These are phyloP conservation scores for Xerocomellus chrysenteron DNA, from an alignment of 768 basidiomycete species.

Conservation along the genomic window DNA sequence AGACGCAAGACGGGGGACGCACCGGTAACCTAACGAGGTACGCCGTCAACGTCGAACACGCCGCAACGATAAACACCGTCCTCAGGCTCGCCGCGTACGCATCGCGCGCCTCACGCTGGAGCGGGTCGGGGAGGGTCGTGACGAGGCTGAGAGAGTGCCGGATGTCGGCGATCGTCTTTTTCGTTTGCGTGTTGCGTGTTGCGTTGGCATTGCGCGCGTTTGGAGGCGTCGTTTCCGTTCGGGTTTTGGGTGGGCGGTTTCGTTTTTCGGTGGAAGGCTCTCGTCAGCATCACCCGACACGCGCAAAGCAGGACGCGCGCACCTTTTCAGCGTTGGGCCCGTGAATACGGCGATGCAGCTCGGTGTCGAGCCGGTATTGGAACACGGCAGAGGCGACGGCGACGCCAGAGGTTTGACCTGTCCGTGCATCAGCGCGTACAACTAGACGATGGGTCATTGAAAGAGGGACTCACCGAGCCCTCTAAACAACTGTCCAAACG, in stretches of 20 bases:
- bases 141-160: constrained; percentile 20
- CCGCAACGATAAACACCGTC: constrained; percentile 18
- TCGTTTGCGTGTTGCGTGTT: too few relatives aligned
- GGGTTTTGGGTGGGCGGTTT: too few relatives aligned
- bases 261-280: too few relatives aligned
- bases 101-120: constrained; percentile 15
- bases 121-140: constrained; percentile 4
- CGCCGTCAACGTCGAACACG: constrained; percentile 10
- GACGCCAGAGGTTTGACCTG: constrained; percentile 24
- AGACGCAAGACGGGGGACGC: background rate
- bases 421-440: too few relatives aligned
- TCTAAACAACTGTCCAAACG: constrained; percentile 24
- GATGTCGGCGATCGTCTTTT: constrained; percentile 14
- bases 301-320: background rate
- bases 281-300: background rate
- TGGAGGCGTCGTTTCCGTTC: too few relatives aligned
- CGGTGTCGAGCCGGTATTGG: constrained; percentile 15
- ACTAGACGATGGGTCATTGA: too few relatives aligned
- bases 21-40: constrained; percentile 17
- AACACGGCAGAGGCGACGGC: constrained; percentile 24
- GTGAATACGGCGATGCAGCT: constrained; percentile 17
- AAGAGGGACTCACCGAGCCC: constrained; percentile 14
- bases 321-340: constrained; percentile 11
- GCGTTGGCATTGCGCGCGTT: too few relatives aligned
- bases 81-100: constrained; percentile 17